Base-by-base conservation (phyloP, 176 grass and related monocot species). In the Musa acuminata region DNA sequence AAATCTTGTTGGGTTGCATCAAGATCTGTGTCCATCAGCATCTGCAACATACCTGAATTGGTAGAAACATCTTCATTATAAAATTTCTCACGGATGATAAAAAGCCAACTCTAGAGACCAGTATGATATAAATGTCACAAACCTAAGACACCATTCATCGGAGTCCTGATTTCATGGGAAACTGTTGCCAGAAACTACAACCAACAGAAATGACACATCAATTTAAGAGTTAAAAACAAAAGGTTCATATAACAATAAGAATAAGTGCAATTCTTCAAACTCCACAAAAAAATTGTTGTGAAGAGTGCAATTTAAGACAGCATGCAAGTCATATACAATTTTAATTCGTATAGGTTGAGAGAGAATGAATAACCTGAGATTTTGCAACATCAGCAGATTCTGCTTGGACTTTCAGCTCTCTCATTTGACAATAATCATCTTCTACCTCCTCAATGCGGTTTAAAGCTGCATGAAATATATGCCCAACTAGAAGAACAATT, bases 141-240 rank as follows among this genome's bases (percentile, higher is more conserved):
- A 93, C 91, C 91, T 90, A 93, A 78, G 78, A 93, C 91, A 67
- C 91, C 87, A 79, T 93, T 87, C 91, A 93, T 93, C 77, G 87
- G 91, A 79, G 91, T 93, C 81, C 91, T 81, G 64, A 93, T 93
- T 82, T 93, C 91, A 74, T 93, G 87, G 55, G 91, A 93, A 87
- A 93, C 87, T 69, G 87, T 93, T 71, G 91, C 91, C 52, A 93
- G 84, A 89, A 93, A 93, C 91, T 93, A 78, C 84, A 87, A 74
- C 27, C 57, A 49, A 85, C 24, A 79, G 29, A 21, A 87, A 85
- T 23, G 72, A 63, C 14, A 62, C 59, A 52, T 93, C 29, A 93
- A 82, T 55, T 72, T 1, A 21, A 12, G 51, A 49, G 11, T 55
- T 27, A 73, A 73, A 29, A 43, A 13, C 59, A 35, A 80, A 48